Base-by-base conservation (phyloP, 2,329 filamentous ascomycete genomes). In the Apiospora aurea region DNA sequence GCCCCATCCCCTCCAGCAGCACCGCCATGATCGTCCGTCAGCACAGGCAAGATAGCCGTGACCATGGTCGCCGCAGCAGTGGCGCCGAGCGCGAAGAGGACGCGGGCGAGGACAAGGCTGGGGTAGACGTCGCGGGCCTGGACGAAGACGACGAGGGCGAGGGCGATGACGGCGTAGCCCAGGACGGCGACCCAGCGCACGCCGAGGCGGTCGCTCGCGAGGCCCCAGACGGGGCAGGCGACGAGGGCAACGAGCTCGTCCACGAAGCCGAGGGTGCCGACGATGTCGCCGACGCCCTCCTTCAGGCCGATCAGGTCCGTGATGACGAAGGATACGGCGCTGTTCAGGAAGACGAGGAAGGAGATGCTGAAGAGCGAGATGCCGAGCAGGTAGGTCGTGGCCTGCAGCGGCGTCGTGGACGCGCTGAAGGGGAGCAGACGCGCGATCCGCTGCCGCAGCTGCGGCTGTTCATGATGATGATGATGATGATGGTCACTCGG, bases 41-140 rank as follows among this genome's bases (percentile, higher is more conserved):
- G 82, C 14, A 88, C 91, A 1, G 96, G 96, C 34, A 99, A 86
- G 66, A 97, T 94, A 4, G 96, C 96, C 11, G 96, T 98, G 26
- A 99, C 96, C 96, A 99, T 99, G 1, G 96, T 98, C 18, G 95
- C 89, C 6, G 93, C 91, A 29, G 96, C 96, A n/a, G 95, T 95
- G 26, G 94, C 96, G 34, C 96, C 96, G 24, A 98, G 77, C 75
- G 95, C 96, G 82, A 99, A 99, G 71, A 97, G 85, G 69, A 98
- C 85, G 75, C 96, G 89, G 71, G 93, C 95, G 57, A 98, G 84
- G 71, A 98, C 85, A 76, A 99, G 85, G 80, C 97, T 92, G 13
- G 96, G 96, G 82, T 97, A 98, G 11, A 98, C 90, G 82, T 95
- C 94, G 76, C 86, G 87, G 41, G 94, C 94, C 86, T 97, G 94